Conservation (phyloP, 108 stramenopile genomes). For the Nitzschia sp. region DNA sequence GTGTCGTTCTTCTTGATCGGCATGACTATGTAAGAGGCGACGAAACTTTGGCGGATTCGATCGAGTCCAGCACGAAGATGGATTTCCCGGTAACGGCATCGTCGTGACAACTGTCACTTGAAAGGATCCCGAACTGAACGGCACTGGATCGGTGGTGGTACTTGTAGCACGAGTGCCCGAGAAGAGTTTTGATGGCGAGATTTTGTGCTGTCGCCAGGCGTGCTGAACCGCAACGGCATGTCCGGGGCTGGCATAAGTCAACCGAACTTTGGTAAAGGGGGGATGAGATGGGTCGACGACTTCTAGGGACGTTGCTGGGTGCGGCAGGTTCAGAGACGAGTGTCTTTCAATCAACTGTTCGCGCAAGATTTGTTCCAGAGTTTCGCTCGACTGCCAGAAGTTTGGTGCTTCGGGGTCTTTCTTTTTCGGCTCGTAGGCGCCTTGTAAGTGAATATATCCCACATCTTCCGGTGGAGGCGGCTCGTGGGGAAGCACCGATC, state of each 20-base stretch:
- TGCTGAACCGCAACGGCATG: conserved; percentile 28
- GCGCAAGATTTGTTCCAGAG: conserved; percentile 20
- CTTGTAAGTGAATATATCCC: conserved; percentile 68
- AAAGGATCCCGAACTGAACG: conserved; percentile 41
- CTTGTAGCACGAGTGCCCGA: background rate
- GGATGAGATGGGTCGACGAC: conserved; percentile 26
- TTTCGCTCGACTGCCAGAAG: conserved; percentile 31
- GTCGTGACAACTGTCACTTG: conserved; percentile 58
- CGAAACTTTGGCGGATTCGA: conserved; percentile 88
- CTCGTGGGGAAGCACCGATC: conserved; percentile 82
- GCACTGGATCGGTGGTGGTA: background rate
- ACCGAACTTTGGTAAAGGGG: conserved; percentile 51
- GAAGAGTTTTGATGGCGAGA: conserved; percentile 40
- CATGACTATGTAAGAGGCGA: conserved; percentile 37
- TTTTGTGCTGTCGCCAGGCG: conserved; percentile 23
- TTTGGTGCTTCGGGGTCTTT: background rate
- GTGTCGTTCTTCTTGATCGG: conserved; percentile 39
- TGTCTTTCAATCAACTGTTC: conserved; percentile 14
- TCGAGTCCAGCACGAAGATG: conserved; percentile 44
- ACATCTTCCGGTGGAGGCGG: conserved; percentile 43
- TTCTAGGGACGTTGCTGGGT: conserved; percentile 21
- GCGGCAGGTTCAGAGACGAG: conserved; percentile 4
- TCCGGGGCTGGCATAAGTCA: conserved; percentile 28
- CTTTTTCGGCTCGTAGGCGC: conserved; percentile 57
- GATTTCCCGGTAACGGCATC: conserved; percentile 21